Evolutionary conservation across 768 basidiomycete species (phyloP), one percentile per base, ranked within the genome.

Genomic region (Lactarius akahatsu): DNA sequence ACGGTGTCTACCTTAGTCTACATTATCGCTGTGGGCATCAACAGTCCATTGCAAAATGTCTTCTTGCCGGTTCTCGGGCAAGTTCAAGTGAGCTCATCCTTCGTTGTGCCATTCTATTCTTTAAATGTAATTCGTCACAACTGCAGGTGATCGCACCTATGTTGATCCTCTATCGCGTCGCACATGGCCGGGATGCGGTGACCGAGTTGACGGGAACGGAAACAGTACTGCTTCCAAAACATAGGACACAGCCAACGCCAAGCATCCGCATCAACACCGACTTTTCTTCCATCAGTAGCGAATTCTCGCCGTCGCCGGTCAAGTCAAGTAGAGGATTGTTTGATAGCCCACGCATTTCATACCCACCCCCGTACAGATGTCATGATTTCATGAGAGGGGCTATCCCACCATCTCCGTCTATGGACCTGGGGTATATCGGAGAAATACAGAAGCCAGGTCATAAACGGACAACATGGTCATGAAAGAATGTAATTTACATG

Each of bases 51-150:
- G 15, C 70, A 65, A 40, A 63, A 70, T 45, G 38, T 56, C 20
- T 66, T 71, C 38, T 69, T 71, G 1, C 70, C 70, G 6, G 32
- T 69, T 41, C 68, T 71, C 9, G 68, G 61, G 18, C 70, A 71
- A 59, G 45, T 67, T 40, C 70, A 71, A 38, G 70, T 70, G 16
- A 66, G 54, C 34, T 15, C 23, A 7, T 20, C 23, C 32, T 16
- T 59, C 20, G 5, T 30, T 10, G 18, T 32, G 5, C 30, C 4
- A 10, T n/a, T 30, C 34, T 20, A 32, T 43, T 23, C 23, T 28
- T 15, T 40, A 40, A 52, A 52, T 23, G 13, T 41, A 26, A 36
- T 40, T 43, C n/a, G 26, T 26, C 13, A 23, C 3, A 43, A 8
- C 30, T 20, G 13, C 30, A 70, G 70, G 63, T 64, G 28, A 66